These are phyloP conservation scores for Terfezia claveryi DNA, from an alignment of 495 filamentous ascomycete genomes.

Conservation along the genomic window DNA sequence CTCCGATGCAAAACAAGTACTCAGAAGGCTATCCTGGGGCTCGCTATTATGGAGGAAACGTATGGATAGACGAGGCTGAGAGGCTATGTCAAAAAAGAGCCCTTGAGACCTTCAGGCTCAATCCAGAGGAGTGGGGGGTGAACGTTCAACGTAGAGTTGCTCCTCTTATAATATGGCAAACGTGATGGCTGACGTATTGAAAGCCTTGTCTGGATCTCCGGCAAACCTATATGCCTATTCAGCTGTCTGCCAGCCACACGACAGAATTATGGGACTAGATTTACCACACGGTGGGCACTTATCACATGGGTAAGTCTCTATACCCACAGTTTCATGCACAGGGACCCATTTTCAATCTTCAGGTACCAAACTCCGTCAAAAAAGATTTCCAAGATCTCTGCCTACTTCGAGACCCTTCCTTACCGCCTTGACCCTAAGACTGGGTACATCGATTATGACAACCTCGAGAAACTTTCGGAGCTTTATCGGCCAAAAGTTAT, in stretches of 20 bases:
- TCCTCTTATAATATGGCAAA: background rate
- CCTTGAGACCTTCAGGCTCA: constrained; percentile 62
- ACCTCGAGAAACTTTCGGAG: constrained; percentile 59
- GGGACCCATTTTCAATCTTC: background rate
- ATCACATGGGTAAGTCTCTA: constrained; percentile 44
- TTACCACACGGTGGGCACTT: constrained; percentile 91
- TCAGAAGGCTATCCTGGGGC: constrained; percentile 96
- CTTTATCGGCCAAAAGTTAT: constrained; percentile 91
- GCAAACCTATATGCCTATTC: constrained; percentile 94
- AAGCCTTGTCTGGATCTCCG: constrained; percentile 83
- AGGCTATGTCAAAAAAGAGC: constrained; percentile 74
- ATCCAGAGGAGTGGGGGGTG: constrained; percentile 80
- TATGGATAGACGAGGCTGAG: constrained; percentile 82
- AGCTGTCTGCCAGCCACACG: constrained; percentile 73
- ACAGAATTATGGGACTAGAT: constrained; percentile 91
- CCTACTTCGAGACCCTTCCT: constrained; percentile 94
- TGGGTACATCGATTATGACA: constrained; percentile 82
- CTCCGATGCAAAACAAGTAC: constrained; percentile 99
- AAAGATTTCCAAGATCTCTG: constrained; percentile 94
- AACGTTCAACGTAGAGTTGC: constrained; percentile 63
- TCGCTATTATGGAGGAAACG: constrained; percentile 91
- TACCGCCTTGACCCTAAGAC: constrained; percentile 81
- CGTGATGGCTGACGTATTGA: constrained; percentile 2
- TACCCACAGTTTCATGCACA: background rate
- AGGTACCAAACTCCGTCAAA: constrained; percentile 84